Evolutionary conservation across 78 protist species (phyloP).

Genomic region (Dictyostelium intermedium): DNA sequence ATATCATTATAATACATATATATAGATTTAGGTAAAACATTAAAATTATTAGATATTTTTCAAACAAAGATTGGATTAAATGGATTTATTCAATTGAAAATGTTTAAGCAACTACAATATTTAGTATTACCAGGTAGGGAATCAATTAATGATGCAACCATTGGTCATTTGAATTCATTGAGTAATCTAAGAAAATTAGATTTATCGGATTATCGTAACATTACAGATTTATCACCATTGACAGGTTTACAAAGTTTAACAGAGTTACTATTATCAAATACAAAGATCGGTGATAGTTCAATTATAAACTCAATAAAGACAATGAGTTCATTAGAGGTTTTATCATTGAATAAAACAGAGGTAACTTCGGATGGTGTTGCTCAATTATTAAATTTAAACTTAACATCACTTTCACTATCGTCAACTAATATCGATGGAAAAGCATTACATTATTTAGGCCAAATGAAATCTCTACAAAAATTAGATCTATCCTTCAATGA

Average conservation of each 20-base stretch:
- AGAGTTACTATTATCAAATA: constrained; percentile 39
- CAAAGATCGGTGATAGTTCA: constrained; percentile 20
- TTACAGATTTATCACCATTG: not conserved
- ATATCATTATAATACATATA: too few relatives aligned
- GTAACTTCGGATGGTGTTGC: constrained; percentile 19
- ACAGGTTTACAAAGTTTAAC: not conserved
- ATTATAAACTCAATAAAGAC: not conserved
- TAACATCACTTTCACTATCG: constrained; percentile 10
- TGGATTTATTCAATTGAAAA: constrained; percentile 59
- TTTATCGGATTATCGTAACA: constrained; percentile 29
- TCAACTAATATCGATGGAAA: constrained; percentile 28
- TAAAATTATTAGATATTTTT: constrained; percentile 4
- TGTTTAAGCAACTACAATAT: not conserved
- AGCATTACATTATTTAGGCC: not conserved
- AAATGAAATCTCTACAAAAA: not conserved
- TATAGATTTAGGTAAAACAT: constrained; percentile 41
- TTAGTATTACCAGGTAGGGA: constrained; percentile 47
- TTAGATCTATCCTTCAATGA: constrained; percentile 30
- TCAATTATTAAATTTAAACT: not conserved
- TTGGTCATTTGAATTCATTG: constrained; percentile 11
- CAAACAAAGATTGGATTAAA: constrained; percentile 25
- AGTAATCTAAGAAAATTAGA: constrained; percentile 10
- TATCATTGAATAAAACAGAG: constrained; percentile 38
- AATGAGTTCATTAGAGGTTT: not conserved
- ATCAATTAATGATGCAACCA: not conserved